Evolutionary conservation across 768 basidiomycete genomes (phyloP).

Genomic region (Lactarius hengduanensis): DNA sequence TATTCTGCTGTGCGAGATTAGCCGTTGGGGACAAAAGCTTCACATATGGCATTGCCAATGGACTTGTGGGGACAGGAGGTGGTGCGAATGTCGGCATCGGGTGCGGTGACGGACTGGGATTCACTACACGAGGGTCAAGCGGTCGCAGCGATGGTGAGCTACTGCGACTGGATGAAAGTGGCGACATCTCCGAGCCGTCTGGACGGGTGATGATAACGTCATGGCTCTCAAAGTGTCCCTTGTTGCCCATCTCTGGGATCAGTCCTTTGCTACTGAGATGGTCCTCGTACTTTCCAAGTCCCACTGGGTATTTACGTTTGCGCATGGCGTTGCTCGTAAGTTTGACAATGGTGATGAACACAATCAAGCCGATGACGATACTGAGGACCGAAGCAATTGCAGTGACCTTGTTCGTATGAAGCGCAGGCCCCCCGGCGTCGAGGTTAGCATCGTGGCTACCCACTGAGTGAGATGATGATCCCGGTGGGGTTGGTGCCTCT

Average conservation of each 20-base stretch:
- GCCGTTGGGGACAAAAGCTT: constrained; percentile 27
- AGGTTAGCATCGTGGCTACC: constrained; percentile 5
- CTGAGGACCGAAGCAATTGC: constrained; percentile 25
- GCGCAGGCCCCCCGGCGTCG: not conserved
- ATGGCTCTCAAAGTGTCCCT: constrained; percentile 19
- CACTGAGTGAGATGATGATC: not conserved
- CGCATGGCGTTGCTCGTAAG: constrained; percentile 26
- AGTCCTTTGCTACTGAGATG: constrained; percentile 24
- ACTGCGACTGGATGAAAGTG: constrained; percentile 7
- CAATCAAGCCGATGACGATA: constrained; percentile 23
- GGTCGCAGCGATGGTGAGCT: constrained; percentile 16
- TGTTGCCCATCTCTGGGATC: constrained; percentile 16
- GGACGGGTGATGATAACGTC: constrained; percentile 25
- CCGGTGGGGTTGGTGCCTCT: not conserved
- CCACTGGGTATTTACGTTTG: constrained; percentile 18
- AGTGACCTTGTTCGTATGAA: constrained; percentile 20
- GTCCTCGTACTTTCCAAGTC: constrained; percentile 20
- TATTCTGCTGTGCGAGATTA: constrained; percentile 27
- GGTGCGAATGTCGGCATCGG: constrained; percentile 29
- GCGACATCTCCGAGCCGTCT: constrained; percentile 26
- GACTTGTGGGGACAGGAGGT: constrained; percentile 16
- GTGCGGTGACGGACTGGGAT: constrained; percentile 1
- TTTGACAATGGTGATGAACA: constrained; percentile 24
- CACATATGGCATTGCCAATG: constrained; percentile 19
- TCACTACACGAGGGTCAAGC: not conserved